A percentile compares a stretch with the other conserved stretches of the same genome.
phyloP scores from a whole-genome alignment of 441 rosid species.

The Eugenia klotzschiana region DNA sequence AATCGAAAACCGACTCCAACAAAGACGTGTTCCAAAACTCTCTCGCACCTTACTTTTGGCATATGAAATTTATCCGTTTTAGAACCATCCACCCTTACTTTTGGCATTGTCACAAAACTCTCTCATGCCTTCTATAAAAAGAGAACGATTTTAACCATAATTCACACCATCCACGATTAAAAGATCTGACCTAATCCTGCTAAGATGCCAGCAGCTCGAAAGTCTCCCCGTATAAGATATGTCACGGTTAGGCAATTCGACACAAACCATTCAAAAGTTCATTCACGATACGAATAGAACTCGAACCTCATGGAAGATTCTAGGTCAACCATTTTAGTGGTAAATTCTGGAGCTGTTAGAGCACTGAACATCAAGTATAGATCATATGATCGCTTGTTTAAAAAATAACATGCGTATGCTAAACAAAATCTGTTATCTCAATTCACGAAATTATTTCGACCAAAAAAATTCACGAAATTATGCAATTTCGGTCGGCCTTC shows the following conservation, averaged over 20 bases:
- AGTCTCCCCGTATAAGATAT: fast-evolving
- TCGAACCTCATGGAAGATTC: neutral
- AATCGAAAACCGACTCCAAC: neutral
- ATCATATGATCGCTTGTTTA: neutral
- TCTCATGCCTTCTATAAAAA: too few species aligned
- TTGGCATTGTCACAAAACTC: too few species aligned
- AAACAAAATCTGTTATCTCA: neutral
- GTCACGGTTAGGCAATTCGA: fast-evolving
- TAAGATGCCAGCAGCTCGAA: fast-evolving
- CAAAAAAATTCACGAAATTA: neutral
- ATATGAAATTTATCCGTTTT: too few species aligned
- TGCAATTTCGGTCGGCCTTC: neutral
- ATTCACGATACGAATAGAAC: too few species aligned
- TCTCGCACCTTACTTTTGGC: too few species aligned
- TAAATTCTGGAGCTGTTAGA: too few species aligned
- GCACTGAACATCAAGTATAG: too few species aligned
- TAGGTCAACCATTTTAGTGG: too few species aligned
- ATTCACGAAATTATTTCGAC: neutral
- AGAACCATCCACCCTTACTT: neutral
- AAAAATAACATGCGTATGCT: neutral
- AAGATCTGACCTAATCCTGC: fast-evolving
- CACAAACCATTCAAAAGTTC: fast-evolving
- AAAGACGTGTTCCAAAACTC: neutral
- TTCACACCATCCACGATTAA: fast-evolving
- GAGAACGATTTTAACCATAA: neutral